Conservation (phyloP, 495 filamentous ascomycete genomes). For the Usnea hakonensis region DNA sequence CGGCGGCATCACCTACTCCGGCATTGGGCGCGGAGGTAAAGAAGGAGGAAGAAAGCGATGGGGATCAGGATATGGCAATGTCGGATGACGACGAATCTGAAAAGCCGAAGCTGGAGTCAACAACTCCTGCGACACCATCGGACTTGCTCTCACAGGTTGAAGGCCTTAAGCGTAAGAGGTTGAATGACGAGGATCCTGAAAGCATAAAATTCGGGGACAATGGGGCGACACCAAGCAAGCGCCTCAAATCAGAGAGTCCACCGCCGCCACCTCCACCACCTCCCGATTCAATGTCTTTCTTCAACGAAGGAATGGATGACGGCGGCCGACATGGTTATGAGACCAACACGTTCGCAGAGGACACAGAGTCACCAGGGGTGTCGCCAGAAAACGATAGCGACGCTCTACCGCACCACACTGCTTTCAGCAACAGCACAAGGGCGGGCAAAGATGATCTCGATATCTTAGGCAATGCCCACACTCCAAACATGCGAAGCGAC, state of each 20-base stretch:
- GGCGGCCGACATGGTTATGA: background rate
- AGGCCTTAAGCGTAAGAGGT: conserved; percentile 58
- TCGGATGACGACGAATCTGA: conserved; percentile 48
- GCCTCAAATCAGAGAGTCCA: conserved; percentile 27
- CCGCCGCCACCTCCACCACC: conserved; percentile 40
- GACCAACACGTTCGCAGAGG: background rate
- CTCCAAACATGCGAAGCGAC: conserved; percentile 3
- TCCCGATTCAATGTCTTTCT: background rate
- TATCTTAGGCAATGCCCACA: conserved; percentile 3
- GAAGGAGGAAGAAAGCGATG: conserved; percentile 32
- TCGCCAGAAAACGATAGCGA: background rate
- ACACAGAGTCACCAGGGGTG: background rate
- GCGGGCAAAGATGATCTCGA: background rate
- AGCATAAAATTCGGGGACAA: conserved; percentile 26
- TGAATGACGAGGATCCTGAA: conserved; percentile 26
- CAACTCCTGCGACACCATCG: conserved; percentile 26
- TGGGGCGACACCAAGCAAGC: conserved; percentile 30
- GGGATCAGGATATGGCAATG: conserved; percentile 41
- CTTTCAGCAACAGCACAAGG: background rate
- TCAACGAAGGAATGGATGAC: background rate
- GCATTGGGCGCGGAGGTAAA: conserved; percentile 11
- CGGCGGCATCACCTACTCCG: background rate
- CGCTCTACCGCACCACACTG: background rate
- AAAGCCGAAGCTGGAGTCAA: conserved; percentile 26
- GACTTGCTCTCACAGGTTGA: conserved; percentile 27